Conservation (phyloP, 139 green algal genomes). For the Astrephomene gubernaculifera region DNA sequence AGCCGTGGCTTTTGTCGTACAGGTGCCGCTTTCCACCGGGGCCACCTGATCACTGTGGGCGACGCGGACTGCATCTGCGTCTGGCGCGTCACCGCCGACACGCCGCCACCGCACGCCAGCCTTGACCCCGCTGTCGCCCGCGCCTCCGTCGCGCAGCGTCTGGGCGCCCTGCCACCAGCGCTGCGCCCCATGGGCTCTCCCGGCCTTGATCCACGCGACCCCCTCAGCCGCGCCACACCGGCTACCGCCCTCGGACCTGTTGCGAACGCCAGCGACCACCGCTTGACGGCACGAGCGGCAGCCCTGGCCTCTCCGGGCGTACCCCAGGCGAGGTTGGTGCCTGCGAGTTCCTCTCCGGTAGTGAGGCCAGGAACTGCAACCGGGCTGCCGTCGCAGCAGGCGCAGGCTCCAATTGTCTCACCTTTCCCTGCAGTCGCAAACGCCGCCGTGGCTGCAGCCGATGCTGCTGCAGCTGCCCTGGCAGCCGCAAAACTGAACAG, state of each 20-base stretch:
- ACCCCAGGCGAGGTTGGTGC: no score
- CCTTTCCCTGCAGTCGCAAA: no score
- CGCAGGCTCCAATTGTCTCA: neutral
- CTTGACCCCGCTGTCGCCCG: neutral
- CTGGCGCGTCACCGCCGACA: slow-evolving; percentile 45
- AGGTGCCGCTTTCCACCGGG: slow-evolving; percentile 49
- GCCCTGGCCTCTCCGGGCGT: neutral
- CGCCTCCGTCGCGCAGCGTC: neutral
- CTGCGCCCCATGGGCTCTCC: neutral
- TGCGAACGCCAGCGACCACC: slow-evolving; percentile 5
- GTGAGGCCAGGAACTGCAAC: no score
- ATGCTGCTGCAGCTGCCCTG: no score
- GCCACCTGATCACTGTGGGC: slow-evolving; percentile 53
- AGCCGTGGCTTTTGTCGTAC: no score
- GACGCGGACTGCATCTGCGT: slow-evolving; percentile 47
- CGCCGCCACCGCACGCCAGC: neutral
- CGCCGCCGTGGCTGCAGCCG: neutral
- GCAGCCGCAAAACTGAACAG: no score
- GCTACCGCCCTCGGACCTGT: slow-evolving; percentile 19
- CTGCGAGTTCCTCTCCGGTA: no score
- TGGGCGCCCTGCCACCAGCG: neutral
- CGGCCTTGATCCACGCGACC: neutral
- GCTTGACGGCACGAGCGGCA: neutral
- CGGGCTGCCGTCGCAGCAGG: neutral
- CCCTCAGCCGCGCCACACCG: slow-evolving; percentile 18